Evolutionary conservation across 257 asterid genomes (phyloP).

Genomic region (Nicotiana benthamiana): DNA sequence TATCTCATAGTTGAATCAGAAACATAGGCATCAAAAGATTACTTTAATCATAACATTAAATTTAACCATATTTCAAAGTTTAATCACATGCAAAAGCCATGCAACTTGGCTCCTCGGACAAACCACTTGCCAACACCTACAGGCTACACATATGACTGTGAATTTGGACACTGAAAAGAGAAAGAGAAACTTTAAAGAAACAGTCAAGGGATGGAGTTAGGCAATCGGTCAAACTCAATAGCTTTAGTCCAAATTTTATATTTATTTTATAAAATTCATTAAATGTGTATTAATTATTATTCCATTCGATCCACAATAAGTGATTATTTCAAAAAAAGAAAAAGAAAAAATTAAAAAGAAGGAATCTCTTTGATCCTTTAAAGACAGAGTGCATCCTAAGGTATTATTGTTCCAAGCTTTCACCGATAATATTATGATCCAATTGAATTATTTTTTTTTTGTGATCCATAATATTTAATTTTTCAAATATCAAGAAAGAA

Average conservation of each 20-base stretch:
- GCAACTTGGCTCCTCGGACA: constrained; percentile 14
- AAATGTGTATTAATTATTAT: too few relatives aligned
- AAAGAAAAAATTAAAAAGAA: background rate
- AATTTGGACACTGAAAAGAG: background rate
- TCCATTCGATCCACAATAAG: too few relatives aligned
- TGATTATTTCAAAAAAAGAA: too few relatives aligned
- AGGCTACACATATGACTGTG: background rate
- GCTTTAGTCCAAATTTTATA: too few relatives aligned
- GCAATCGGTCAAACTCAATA: too few relatives aligned
- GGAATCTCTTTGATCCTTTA: background rate
- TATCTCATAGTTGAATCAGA: constrained; percentile 23
- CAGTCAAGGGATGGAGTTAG: too few relatives aligned
- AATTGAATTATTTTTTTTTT: too few relatives aligned
- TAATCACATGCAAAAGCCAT: constrained; percentile 1
- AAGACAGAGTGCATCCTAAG: constrained; percentile 13
- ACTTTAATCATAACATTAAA: background rate
- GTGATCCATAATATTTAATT: rapidly evolving
- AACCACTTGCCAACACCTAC: background rate
- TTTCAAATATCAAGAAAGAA: too few relatives aligned
- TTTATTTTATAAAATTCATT: too few relatives aligned
- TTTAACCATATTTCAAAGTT: constrained; percentile 14
- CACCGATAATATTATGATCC: background rate
- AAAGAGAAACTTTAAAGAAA: background rate
- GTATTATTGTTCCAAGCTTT: constrained; percentile 13
- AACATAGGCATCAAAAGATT: constrained; percentile 12